A percentile compares a stretch with the other conserved stretches of the same genome.
phyloP scores from a whole-genome alignment of 2,329 filamentous ascomycete genomes.

The Claviceps pusilla region DNA sequence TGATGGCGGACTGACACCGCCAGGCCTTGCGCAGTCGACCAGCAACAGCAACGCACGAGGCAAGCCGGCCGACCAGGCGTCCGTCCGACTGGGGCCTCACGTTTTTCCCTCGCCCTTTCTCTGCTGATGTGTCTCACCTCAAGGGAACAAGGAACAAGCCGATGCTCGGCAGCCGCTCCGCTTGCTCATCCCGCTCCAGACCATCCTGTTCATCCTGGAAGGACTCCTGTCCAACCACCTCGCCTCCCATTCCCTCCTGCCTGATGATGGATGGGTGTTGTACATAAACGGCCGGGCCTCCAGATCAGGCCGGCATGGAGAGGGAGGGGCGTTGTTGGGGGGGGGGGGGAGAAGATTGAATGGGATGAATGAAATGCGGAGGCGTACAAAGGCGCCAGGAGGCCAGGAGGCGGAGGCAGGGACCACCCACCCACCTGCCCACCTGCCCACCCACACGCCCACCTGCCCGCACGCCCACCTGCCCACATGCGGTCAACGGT shows the following conservation, averaged over 20 bases:
- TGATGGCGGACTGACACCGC: not conserved
- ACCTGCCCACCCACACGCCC: too few relatives aligned
- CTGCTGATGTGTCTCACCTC: not conserved
- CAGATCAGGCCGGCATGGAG: not conserved
- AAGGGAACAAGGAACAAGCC: not conserved
- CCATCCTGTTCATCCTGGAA: too few relatives aligned
- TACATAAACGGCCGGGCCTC: not conserved
- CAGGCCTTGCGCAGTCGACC: not conserved
- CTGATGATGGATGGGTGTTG: too few relatives aligned
- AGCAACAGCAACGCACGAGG: too few relatives aligned
- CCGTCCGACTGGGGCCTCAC: not conserved
- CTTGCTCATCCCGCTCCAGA: not conserved
- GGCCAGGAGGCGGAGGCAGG: not conserved
- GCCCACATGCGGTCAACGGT: too few relatives aligned
- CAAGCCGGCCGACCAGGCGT: too few relatives aligned
- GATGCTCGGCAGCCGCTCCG: not conserved
- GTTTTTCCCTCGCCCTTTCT: not conserved
- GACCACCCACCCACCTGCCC: not conserved
- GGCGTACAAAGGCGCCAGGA: too few relatives aligned
- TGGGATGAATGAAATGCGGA: not conserved
- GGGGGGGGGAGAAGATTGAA: too few relatives aligned
- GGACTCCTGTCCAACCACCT: too few relatives aligned
- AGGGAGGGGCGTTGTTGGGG: not conserved
- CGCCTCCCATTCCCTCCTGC: too few relatives aligned
- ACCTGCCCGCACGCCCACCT: too few relatives aligned